Conservation (phyloP, 495 filamentous ascomycete genomes). For the Aspergillus cavernicola region DNA sequence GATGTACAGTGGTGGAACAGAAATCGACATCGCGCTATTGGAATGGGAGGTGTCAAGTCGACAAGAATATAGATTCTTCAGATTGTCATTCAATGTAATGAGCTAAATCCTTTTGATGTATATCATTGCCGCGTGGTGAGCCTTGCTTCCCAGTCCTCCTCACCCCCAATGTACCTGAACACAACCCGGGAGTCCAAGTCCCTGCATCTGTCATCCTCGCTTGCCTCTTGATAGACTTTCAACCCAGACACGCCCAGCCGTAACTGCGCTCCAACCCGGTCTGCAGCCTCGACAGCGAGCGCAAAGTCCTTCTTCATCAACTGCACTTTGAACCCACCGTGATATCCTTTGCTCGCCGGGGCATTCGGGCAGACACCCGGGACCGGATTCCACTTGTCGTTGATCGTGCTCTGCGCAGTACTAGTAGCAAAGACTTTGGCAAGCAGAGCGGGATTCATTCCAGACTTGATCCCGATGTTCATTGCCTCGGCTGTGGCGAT, state of each 20-base stretch:
- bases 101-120: no score
- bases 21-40: no score
- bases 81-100: no score
- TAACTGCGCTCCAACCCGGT: constrained; percentile 39
- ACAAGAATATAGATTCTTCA: no score
- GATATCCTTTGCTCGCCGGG: constrained; percentile 45
- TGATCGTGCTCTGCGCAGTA: constrained; percentile 48
- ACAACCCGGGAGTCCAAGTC: constrained; percentile 52
- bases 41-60: no score
- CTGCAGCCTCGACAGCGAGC: constrained; percentile 46
- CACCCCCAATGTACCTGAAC: constrained; percentile 48
- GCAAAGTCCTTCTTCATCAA: constrained; percentile 53
- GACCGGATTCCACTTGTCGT: constrained; percentile 48
- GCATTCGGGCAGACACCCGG: constrained; percentile 48
- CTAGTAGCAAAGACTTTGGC: constrained; percentile 46
- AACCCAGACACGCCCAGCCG: constrained; percentile 39
- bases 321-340: constrained; percentile 49
- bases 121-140: no score
- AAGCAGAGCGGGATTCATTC: constrained; percentile 45
- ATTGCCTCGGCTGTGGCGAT: constrained; percentile 51
- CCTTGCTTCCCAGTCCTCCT: constrained; percentile 38
- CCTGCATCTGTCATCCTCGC: constrained; percentile 39
- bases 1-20: no score
- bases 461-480: constrained; percentile 51
- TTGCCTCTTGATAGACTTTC: constrained; percentile 45